These are phyloP conservation scores for Tricholoma sp. DNA, from an alignment of 768 basidiomycete genomes.

Conservation along the genomic window DNA sequence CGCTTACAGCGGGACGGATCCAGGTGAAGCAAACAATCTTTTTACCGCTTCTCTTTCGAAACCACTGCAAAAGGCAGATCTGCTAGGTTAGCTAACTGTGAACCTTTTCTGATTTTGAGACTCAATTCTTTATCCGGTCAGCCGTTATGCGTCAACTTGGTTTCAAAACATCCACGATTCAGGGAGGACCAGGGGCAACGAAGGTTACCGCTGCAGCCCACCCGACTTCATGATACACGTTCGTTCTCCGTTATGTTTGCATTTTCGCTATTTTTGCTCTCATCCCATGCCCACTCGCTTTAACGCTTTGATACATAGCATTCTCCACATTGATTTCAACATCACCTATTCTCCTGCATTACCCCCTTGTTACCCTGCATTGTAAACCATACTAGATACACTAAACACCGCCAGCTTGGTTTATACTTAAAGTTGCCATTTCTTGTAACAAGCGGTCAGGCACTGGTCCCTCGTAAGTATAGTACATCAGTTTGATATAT, in stretches of 20 bases:
- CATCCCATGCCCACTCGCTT: constrained; percentile 25
- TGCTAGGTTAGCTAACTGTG: constrained; percentile 43
- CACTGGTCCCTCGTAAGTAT: too few relatives aligned
- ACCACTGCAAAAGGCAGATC: constrained; percentile 83
- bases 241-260: constrained; percentile 22
- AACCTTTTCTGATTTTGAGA: constrained; percentile 3
- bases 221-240: constrained; percentile 30
- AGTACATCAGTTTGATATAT: neutral
- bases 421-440: neutral
- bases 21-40: constrained; percentile 56
- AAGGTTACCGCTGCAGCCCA: constrained; percentile 44
- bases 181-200: constrained; percentile 44
- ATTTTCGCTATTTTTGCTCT: constrained; percentile 24
- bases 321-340: constrained; percentile 27
- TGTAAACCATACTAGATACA: constrained; percentile 44
- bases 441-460: neutral
- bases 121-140: constrained; percentile 8
- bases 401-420: constrained; percentile 15
- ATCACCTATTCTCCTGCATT: constrained; percentile 29
- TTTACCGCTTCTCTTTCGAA: constrained; percentile 84
- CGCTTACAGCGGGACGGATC: constrained; percentile 74
- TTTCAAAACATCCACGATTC: constrained; percentile 80
- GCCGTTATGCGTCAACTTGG: constrained; percentile 80
- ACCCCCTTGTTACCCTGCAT: constrained; percentile 30
- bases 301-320: constrained; percentile 33